These are phyloP conservation scores for Pythium volutum DNA, from an alignment of 352 stramenopile genomes.

Conservation along the genomic window DNA sequence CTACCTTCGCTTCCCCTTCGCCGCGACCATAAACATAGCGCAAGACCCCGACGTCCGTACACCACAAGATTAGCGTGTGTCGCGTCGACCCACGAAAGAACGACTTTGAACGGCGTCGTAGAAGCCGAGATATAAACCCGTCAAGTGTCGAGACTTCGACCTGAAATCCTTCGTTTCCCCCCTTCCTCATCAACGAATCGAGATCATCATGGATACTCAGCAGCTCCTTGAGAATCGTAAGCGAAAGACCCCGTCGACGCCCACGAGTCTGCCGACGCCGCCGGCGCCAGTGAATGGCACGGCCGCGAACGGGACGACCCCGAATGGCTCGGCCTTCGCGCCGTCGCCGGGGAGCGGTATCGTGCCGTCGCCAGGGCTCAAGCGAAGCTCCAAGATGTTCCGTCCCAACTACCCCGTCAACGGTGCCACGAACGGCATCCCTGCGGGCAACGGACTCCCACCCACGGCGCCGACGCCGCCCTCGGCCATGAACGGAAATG, in stretches of 20 bases:
- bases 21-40: not conserved
- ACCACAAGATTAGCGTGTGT: not conserved
- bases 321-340: slow-evolving; percentile 7
- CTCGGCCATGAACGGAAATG: slow-evolving; percentile 11
- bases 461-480: slow-evolving; percentile 14
- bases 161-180: not conserved
- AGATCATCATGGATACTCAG: slow-evolving; percentile 18
- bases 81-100: slow-evolving; percentile 1
- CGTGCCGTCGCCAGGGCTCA: slow-evolving; percentile 21
- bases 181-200: not conserved
- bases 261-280: slow-evolving; percentile 24
- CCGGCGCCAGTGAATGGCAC: slow-evolving; percentile 5
- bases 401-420: slow-evolving; percentile 23
- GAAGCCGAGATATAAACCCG: not conserved
- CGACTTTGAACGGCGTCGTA: not conserved
- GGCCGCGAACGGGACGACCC: not conserved
- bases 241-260: slow-evolving; percentile 64
- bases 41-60: not conserved
- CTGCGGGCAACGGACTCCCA: not conserved
- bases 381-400: slow-evolving; percentile 29
- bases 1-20: not conserved
- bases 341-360: slow-evolving; percentile 4
- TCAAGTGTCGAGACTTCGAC: not conserved
- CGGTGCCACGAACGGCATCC: slow-evolving; percentile 16
- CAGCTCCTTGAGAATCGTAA: slow-evolving; percentile 49